Conservation (phyloP, 495 filamentous ascomycete species). For the Tetracladium setigerum region DNA sequence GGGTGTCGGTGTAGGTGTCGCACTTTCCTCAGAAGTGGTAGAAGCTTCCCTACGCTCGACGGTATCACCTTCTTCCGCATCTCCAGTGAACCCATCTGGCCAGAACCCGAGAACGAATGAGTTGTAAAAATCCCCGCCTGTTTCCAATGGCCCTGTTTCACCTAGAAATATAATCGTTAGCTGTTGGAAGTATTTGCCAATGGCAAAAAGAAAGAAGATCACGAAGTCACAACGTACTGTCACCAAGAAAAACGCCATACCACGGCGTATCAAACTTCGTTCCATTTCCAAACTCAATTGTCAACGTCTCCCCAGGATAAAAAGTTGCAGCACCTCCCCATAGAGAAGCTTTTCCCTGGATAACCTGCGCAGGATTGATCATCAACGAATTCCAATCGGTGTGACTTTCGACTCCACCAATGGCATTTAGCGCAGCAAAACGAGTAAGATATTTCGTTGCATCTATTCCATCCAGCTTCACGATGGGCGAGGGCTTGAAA, state of each 20-base stretch:
- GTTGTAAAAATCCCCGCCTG: constrained; percentile 42
- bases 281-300: constrained; percentile 33
- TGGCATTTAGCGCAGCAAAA: constrained; percentile 31
- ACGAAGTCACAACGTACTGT: too few relatives aligned
- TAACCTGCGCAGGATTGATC: constrained; percentile 32
- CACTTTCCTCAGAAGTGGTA: neutral
- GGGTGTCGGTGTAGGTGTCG: neutral
- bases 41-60: constrained; percentile 1
- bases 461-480: constrained; percentile 36
- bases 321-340: constrained; percentile 34
- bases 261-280: constrained; percentile 12
- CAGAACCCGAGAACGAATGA: constrained; percentile 37
- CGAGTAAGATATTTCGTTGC: constrained; percentile 5
- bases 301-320: constrained; percentile 38
- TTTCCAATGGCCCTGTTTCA: constrained; percentile 34
- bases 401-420: constrained; percentile 37
- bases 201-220: too few relatives aligned
- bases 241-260: too few relatives aligned
- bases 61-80: constrained; percentile 4
- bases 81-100: constrained; percentile 21
- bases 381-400: constrained; percentile 47
- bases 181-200: neutral
- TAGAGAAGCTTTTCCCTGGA: constrained; percentile 28
- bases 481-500: constrained; percentile 32
- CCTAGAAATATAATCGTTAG: constrained; percentile 30